These are phyloP conservation scores for Citrus maxima DNA, from an alignment of 345 rosid genomes.

Conservation along the genomic window DNA sequence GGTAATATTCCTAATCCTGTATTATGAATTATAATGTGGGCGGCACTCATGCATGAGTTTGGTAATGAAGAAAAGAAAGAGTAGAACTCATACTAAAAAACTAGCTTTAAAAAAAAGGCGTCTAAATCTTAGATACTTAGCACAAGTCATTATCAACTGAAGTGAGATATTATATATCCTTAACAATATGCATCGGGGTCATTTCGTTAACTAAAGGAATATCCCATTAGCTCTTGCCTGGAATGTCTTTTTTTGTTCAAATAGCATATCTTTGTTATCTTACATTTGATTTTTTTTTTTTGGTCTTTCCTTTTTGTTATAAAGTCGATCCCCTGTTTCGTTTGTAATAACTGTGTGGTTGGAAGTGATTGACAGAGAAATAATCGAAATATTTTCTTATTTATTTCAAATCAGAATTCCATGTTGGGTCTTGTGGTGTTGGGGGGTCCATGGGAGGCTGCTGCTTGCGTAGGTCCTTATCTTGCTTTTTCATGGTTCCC, in stretches of 20 bases:
- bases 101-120: too few species aligned
- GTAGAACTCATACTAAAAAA: too few species aligned
- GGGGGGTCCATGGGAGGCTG: constrained; percentile 12
- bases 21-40: accelerated
- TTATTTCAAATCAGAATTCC: constrained; percentile 15
- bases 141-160: too few species aligned
- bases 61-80: accelerated
- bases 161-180: too few species aligned
- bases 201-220: too few species aligned
- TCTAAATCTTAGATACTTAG: too few species aligned
- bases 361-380: background rate
- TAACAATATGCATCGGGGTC: too few species aligned
- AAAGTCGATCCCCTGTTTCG: constrained; percentile 15
- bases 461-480: constrained; percentile 17
- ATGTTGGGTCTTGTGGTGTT: background rate
- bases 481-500: background rate
- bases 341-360: constrained; percentile 1
- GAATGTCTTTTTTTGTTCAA: background rate
- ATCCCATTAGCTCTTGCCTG: background rate
- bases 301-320: background rate
- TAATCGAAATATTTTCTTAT: background rate
- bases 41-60: too few species aligned
- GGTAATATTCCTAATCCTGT: too few species aligned
- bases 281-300: background rate
- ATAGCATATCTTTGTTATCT: background rate